Conservation (phyloP, 1,284 basidiomycete species). For the Trichosporon inkin region DNA sequence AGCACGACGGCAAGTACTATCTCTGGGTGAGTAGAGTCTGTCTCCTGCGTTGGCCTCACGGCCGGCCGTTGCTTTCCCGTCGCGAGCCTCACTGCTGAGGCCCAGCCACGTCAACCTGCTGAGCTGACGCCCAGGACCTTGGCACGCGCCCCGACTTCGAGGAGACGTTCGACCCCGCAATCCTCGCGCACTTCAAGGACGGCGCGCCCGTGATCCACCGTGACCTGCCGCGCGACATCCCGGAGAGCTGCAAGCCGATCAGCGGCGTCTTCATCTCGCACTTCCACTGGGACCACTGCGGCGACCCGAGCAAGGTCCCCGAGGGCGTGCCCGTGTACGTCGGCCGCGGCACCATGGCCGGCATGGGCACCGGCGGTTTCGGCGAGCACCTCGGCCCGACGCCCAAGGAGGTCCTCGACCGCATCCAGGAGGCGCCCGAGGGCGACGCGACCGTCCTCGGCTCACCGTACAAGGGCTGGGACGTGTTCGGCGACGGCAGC, state of each 20-base stretch:
- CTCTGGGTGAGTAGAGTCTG: slow-evolving; percentile 7
- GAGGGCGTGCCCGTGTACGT: slow-evolving; percentile 5
- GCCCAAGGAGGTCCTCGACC: background rate
- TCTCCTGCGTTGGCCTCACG: background rate
- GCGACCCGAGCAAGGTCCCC: slow-evolving; percentile 1
- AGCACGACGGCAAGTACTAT: slow-evolving; percentile 11
- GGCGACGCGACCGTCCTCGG: background rate
- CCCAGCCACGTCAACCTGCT: too few species aligned
- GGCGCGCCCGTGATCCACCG: background rate
- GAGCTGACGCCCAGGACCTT: slow-evolving; percentile 9
- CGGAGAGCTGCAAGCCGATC: background rate
- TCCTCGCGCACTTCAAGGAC: background rate
- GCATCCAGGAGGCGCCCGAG: slow-evolving; percentile 8
- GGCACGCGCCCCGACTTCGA: slow-evolving; percentile 10
- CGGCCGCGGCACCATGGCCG: background rate
- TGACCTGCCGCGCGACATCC: background rate
- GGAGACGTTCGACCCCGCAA: background rate
- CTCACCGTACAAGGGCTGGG: slow-evolving; percentile 2
- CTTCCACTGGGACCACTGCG: slow-evolving; percentile 17
- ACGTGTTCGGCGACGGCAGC: slow-evolving; percentile 14
- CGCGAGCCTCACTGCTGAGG: too few species aligned
- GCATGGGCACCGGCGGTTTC: background rate
- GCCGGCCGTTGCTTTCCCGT: too few species aligned
- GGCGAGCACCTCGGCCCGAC: background rate
- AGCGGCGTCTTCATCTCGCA: slow-evolving; percentile 12